Percentiles rank a stretch among this genome's conserved stretches.
These are phyloP conservation scores for Arachnopeziza araneosa DNA, from an alignment of 2,329 filamentous ascomycete species.

Conservation along the genomic window DNA sequence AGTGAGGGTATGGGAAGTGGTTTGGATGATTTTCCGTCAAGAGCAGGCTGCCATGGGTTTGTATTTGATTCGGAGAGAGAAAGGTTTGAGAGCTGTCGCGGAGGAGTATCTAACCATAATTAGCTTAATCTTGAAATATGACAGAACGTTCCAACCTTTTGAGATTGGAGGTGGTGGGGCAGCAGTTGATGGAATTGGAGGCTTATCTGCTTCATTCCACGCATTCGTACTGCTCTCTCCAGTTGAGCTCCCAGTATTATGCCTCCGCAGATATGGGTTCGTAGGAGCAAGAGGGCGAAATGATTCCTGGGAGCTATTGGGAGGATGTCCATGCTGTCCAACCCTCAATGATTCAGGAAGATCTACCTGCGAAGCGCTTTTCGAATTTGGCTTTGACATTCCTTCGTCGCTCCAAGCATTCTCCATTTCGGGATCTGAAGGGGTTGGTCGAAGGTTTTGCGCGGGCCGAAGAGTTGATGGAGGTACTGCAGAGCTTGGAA, in stretches of 20 bases:
- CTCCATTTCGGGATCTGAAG: conserved; percentile 14
- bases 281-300: conserved; percentile 16
- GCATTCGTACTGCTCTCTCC: conserved; percentile 25
- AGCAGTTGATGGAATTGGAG: conserved; percentile 11
- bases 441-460: conserved; percentile 12
- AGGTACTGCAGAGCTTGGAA: conserved; percentile 12
- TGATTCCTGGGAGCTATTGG: conserved; percentile 21
- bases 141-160: conserved; percentile 14
- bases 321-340: conserved; percentile 19
- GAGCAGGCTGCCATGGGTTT: conserved; percentile 30
- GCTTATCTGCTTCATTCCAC: conserved; percentile 21
- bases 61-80: conserved; percentile 22
- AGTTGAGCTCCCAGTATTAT: conserved; percentile 13
- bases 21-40: conserved; percentile 10
- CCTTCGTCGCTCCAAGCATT: conserved; percentile 23
- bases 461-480: conserved; percentile 8
- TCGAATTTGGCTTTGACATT: conserved; percentile 2
- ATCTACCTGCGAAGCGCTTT: conserved; percentile 1
- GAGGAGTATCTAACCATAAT: conserved; percentile 5
- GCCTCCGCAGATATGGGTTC: conserved; percentile 28
- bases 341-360: conserved; percentile 26
- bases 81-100: conserved; percentile 22
- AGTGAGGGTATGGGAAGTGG: conserved; percentile 11
- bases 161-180: conserved; percentile 15
- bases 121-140: not conserved